Base-by-base conservation (phyloP, 1,139 yeast genomes). In the Yarrowia galli region DNA sequence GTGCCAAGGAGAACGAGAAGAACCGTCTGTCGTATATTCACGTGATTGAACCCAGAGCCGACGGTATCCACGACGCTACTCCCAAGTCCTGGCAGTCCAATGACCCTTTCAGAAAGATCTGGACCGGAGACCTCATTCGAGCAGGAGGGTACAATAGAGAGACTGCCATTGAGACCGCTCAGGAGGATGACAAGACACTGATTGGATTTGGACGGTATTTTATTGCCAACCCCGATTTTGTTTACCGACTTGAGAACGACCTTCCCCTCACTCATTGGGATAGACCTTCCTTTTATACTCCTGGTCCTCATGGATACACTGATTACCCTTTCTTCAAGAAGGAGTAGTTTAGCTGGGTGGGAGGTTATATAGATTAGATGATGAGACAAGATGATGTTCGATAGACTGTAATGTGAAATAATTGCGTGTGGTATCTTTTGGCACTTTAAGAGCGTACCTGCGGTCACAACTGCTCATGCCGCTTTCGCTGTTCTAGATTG, bases 191-290 rank as follows among this genome's bases (percentile, higher is more conserved):
- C 56, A 75, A 80, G 65, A 79, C 84, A 2, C 69, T 83, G 65
- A 76, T 83, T 64, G 86, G 82, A 1, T 78, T 82, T 69, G 85
- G 86, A 32, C 77, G 87, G 68, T 76, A 76, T 67, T 84, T 78
- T 71, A 82, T 83, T 48, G 74, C 86, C 25, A 85, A 83, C 72
- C 87, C 87, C 0, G 87, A 84, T 71, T 74, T 84, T 40, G 79
- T 80, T 16, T 73, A 76, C 23, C 77, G 84, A 69, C 72, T 84
- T 67, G 77, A 78, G 69, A 71, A 79, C 60, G 80, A 79, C 25
- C 38, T 71, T 64, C 70, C 74, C 71, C 67, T 75, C 71, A 77
- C 73, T 54, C 69, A 74, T 25, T 80, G 79, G 69, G 73, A 78
- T 67, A 72, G 83, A 69, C 68, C 65, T 16, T 72, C 76, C 13